Evolutionary conservation across 306 rosid genomes (phyloP).

Genomic region (Castanea crenata): DNA sequence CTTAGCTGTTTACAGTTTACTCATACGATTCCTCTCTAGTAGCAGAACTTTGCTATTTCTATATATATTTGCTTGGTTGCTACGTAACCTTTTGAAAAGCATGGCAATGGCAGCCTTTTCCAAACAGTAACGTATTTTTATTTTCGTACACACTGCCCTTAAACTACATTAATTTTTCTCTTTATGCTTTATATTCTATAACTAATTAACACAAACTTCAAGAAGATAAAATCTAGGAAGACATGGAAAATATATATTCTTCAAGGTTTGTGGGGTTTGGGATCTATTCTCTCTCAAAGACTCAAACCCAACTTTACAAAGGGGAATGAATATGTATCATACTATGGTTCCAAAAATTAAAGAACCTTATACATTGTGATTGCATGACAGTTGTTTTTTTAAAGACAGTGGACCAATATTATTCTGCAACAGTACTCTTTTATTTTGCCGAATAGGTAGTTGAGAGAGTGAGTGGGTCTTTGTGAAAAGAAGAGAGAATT

Average conservation of each 20-base stretch:
- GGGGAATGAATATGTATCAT: slow-evolving; percentile 11
- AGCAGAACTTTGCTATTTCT: neutral
- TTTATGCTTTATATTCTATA: too few species aligned
- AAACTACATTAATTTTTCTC: slow-evolving; percentile 13
- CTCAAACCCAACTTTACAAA: slow-evolving; percentile 31
- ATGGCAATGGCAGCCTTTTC: slow-evolving; percentile 65
- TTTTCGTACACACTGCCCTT: slow-evolving; percentile 30
- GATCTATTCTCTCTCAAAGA: slow-evolving; percentile 24
- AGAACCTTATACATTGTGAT: slow-evolving; percentile 8
- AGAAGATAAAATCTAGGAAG: slow-evolving; percentile 6
- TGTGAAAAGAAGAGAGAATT: slow-evolving; percentile 75
- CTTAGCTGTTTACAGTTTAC: neutral
- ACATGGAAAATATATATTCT: neutral
- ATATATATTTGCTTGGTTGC: slow-evolving; percentile 11
- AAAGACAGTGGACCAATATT: slow-evolving; percentile 45
- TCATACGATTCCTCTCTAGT: neutral
- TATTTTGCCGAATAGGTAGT: slow-evolving; percentile 37
- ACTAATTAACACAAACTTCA: slow-evolving; percentile 14
- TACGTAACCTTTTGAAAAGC: slow-evolving; percentile 46
- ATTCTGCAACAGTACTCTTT: slow-evolving; percentile 26
- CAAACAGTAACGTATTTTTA: slow-evolving; percentile 29
- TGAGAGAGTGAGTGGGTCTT: slow-evolving; percentile 62
- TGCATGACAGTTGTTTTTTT: slow-evolving; percentile 24
- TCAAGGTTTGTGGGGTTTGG: slow-evolving; percentile 27
- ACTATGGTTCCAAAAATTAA: slow-evolving; percentile 8